Base-by-base conservation (phyloP, 768 basidiomycete genomes). In the Tylopilus plumbeoviolaceoides region DNA sequence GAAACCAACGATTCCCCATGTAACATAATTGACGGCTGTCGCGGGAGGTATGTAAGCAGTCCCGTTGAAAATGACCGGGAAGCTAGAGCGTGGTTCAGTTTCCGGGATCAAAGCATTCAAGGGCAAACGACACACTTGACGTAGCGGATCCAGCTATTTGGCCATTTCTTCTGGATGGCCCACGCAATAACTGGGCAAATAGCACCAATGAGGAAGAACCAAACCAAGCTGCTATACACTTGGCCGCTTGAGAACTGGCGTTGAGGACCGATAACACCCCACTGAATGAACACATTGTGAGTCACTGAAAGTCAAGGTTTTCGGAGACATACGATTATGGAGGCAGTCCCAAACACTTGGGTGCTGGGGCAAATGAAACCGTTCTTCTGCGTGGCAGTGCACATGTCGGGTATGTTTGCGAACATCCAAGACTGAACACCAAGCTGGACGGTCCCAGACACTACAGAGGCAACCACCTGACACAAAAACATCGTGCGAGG, bases 251-350 rank as follows among this genome's bases (percentile, higher is more conserved):
- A 87, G 76, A 87, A 91, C 61, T 84, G 84, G 10, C 84, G 76
- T n/a, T 74, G 75, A 27, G 90, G 91, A 9, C 90, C 89, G 53
- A 92, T 89, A 49, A 89, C 87, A 61, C 91, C 87, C 84, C 83
- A 89, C 64, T 65, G 31, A 18, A 36, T 38, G 4, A 27, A 9
- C 5, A 8, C 9, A 35, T 31, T 14, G 21, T 59, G 18, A 55
- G 45, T 23, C 4, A 20, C 44, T 31, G 7, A 17, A 20, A n/a
- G 30, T 5, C 28, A n/a, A 33, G 23, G 21, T 18, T 18, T 44
- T 47, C 47, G 51, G 44, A 47, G 44, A 74, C 77, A 46, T 67
- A 87, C 86, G 25, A 72, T 70, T 66, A 81, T 59, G 58, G 70
- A 72, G 0, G 80, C 80, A 14, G 78, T 78, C 35, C 78, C 78